Percentiles rank a stretch among this genome's conserved stretches.
Evolutionary conservation across 208 protist species (phyloP).

Genomic region (Trypanosoma platydactyli): DNA sequence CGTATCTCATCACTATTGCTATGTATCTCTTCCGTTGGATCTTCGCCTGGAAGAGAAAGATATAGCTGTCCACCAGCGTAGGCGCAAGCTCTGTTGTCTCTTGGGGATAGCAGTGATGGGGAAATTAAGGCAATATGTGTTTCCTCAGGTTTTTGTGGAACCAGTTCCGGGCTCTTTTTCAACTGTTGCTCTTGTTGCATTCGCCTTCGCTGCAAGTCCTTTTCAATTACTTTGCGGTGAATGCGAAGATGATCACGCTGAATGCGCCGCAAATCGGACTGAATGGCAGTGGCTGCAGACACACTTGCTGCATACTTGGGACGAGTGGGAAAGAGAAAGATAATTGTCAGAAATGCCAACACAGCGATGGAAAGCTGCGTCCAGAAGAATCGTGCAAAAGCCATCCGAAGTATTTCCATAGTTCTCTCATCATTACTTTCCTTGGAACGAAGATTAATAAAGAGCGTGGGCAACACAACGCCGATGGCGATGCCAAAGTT

Average conservation of each 20-base stretch:
- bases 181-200: neutral
- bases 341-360: neutral
- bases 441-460: neutral
- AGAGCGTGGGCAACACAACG: slow-evolving; percentile 15
- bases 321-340: slow-evolving; percentile 6
- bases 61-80: too few species aligned
- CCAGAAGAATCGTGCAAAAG: slow-evolving; percentile 14
- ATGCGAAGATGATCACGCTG: neutral
- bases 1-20: neutral
- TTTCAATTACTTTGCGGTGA: slow-evolving; percentile 13
- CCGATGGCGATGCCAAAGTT: slow-evolving; percentile 21
- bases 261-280: slow-evolving; percentile 1
- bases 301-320: slow-evolving; percentile 3
- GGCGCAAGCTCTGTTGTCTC: too few species aligned
- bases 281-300: neutral
- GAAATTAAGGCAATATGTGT: too few species aligned
- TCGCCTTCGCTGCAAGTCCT: slow-evolving; percentile 3
- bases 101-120: too few species aligned
- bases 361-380: slow-evolving; percentile 10
- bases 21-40: neutral
- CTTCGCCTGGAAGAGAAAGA: too few species aligned
- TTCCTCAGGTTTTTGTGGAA: too few species aligned
- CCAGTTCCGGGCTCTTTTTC: neutral
- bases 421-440: neutral
- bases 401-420: neutral